A percentile compares a stretch with the other conserved stretches of the same genome.
phyloP scores from a whole-genome alignment of 495 filamentous ascomycete genomes.

The Xylaria sp. region DNA sequence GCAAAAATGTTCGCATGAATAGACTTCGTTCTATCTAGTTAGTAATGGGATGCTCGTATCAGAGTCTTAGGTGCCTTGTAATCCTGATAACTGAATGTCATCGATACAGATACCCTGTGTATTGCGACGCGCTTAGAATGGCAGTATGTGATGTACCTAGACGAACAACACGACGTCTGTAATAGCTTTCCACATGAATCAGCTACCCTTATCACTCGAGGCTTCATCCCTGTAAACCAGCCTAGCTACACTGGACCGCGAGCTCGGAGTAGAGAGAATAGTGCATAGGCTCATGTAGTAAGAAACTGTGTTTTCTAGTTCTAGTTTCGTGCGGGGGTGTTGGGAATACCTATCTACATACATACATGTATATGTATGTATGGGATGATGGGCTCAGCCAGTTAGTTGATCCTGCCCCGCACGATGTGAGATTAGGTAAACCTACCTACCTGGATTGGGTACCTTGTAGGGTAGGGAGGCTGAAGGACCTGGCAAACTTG shows the following conservation, averaged over 20 bases:
- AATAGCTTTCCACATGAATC: background rate
- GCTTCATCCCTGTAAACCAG: background rate
- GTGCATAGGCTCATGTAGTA: background rate
- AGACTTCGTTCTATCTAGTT: conserved; percentile 1
- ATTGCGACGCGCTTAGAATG: background rate
- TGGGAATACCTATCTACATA: no score
- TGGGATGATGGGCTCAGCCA: no score
- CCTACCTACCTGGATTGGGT: no score
- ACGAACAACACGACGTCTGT: background rate
- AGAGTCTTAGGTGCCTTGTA: background rate
- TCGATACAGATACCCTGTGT: background rate
- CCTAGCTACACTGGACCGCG: background rate
- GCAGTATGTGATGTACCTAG: background rate
- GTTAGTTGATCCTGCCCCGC: background rate
- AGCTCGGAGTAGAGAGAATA: background rate
- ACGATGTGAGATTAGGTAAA: background rate
- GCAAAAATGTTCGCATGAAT: background rate
- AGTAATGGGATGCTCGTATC: background rate
- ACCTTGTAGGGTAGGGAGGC: no score
- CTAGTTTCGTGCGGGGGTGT: background rate
- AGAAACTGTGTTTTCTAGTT: background rate
- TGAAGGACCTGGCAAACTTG: no score
- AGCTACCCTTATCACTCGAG: background rate
- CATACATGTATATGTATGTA: no score
- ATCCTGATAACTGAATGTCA: background rate